Percentiles rank a stretch among this genome's conserved stretches.
Conservation (phyloP, 2,329 filamentous ascomycete species). For the Huntiella bhutanensis region DNA sequence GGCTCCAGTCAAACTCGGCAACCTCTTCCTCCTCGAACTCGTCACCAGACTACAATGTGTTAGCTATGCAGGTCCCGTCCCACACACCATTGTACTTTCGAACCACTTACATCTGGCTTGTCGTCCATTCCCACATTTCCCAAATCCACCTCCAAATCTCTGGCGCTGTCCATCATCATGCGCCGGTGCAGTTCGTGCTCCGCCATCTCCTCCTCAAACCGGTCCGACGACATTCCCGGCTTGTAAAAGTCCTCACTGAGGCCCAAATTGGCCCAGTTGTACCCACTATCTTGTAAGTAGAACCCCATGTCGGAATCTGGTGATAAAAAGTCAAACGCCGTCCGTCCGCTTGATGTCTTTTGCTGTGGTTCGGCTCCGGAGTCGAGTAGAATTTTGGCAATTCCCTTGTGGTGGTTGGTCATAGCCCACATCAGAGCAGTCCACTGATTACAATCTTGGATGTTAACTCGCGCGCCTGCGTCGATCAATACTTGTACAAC, state of each 20-base stretch:
- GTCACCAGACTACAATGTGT: constrained; percentile 36
- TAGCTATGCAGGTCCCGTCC: background rate
- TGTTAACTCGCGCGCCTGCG: constrained; percentile 74
- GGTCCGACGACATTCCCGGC: constrained; percentile 75
- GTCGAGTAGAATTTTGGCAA: constrained; percentile 81
- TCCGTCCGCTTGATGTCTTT: constrained; percentile 83
- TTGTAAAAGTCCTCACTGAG: constrained; percentile 87
- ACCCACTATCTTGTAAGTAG: constrained; percentile 86
- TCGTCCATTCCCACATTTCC: constrained; percentile 94
- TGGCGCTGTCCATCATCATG: constrained; percentile 99
- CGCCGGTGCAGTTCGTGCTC: constrained; percentile 88
- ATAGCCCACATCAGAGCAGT: constrained; percentile 99
- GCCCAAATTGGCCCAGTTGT: constrained; percentile 45
- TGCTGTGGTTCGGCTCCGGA: constrained; percentile 90
- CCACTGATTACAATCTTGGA: constrained; percentile 92
- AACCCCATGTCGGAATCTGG: constrained; percentile 93
- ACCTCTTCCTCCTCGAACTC: constrained; percentile 65
- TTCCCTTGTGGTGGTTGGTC: constrained; percentile 93
- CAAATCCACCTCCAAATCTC: constrained; percentile 88
- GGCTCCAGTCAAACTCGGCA: constrained; percentile 90
- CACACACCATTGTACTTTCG: background rate
- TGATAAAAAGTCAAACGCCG: constrained; percentile 86
- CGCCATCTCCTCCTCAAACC: constrained; percentile 91
- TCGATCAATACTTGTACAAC: constrained; percentile 72
- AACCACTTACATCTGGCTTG: constrained; percentile 58